Evolutionary conservation across 1,139 yeast genomes (phyloP).

Genomic region (Scheffersomyces titani): DNA sequence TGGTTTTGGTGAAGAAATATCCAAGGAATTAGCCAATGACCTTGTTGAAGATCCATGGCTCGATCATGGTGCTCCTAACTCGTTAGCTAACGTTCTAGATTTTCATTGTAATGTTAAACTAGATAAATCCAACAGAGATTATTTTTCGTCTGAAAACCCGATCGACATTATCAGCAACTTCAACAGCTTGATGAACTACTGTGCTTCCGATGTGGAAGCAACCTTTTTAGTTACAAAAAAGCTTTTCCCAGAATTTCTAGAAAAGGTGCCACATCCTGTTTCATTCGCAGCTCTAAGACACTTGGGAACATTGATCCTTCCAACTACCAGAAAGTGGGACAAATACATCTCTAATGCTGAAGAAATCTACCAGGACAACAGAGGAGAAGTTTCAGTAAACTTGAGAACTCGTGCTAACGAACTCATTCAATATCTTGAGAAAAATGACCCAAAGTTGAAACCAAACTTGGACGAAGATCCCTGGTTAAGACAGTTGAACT

Average conservation of each 20-base stretch:
- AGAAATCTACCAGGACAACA: slow-evolving; percentile 58
- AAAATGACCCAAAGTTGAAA: slow-evolving; percentile 23
- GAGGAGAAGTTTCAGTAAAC: slow-evolving; percentile 56
- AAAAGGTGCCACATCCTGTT: slow-evolving; percentile 88
- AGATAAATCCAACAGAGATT: slow-evolving; percentile 67
- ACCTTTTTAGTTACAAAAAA: slow-evolving; percentile 71
- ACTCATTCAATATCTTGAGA: slow-evolving; percentile 41
- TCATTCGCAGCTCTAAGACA: slow-evolving; percentile 86
- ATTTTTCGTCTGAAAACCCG: slow-evolving; percentile 58
- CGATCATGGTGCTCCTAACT: slow-evolving; percentile 71
- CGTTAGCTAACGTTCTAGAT: slow-evolving; percentile 77
- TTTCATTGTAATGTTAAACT: slow-evolving; percentile 75
- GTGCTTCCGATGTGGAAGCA: slow-evolving; percentile 80
- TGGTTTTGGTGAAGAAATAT: slow-evolving; percentile 2
- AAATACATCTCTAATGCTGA: slow-evolving; percentile 73
- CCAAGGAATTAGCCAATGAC: slow-evolving; percentile 28
- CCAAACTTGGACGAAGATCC: slow-evolving; percentile 59
- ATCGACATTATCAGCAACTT: slow-evolving; percentile 58
- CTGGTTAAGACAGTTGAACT: slow-evolving; percentile 87
- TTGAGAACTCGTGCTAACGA: slow-evolving; percentile 63
- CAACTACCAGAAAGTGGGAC: slow-evolving; percentile 78
- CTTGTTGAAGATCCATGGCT: slow-evolving; percentile 74
- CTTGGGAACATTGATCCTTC: slow-evolving; percentile 75
- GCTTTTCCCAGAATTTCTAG: slow-evolving; percentile 67
- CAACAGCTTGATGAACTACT: slow-evolving; percentile 66